Base-by-base conservation (phyloP, 163 green algal species). In the Scenedesmus sp. region DNA sequence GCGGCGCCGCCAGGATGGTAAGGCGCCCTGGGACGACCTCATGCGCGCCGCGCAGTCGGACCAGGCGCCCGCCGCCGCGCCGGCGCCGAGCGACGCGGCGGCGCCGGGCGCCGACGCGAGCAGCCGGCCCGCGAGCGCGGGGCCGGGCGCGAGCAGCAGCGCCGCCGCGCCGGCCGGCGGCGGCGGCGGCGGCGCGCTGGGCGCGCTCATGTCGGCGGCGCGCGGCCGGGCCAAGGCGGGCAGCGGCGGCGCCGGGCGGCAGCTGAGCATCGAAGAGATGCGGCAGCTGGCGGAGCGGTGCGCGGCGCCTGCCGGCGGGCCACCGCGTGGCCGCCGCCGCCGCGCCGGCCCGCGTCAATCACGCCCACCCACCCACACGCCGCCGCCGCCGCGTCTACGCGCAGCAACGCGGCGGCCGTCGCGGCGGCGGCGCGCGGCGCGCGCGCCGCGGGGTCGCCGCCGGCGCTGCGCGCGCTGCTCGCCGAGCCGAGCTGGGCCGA, bases 201-300 rank as follows among this genome's bases (percentile, higher is more conserved):
- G n/a, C 44, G 70, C 57, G 6, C 73, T 80, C 14, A 80, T 80
- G 73, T 44, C 73, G 28, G 60, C 73, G 18, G 73, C 73, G n/a
- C 31, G 36, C 5, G 33, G 33, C 29, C 56, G 65, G 33, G 47
- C 33, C 17, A 33, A 70, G 31, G n/a, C 11, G 63, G 36, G 63
- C 24, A 71, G 50, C 33, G 39, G 60, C 60, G 63, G 73, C 47
- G 47, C 29, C 36, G 47, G 48, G n/a, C 3, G 47, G 26, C 65
- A 65, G 50, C 50, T 75, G 2, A 64, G 29, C 33, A 22, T 50
- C 5, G 18, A 63, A 33, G 48, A 75, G 48, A 63, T 66, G 70
- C 70, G 70, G 28, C 39, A 70, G 26, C 36, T 62, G 24, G 70
- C 36, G 17, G 22, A 29, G 22, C 45, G 36, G 69, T 66, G 39